Evolutionary conservation across 2,329 filamentous ascomycete species (phyloP), one percentile per base, ranked within the genome.

Genomic region (Aureobasidium sp.): DNA sequence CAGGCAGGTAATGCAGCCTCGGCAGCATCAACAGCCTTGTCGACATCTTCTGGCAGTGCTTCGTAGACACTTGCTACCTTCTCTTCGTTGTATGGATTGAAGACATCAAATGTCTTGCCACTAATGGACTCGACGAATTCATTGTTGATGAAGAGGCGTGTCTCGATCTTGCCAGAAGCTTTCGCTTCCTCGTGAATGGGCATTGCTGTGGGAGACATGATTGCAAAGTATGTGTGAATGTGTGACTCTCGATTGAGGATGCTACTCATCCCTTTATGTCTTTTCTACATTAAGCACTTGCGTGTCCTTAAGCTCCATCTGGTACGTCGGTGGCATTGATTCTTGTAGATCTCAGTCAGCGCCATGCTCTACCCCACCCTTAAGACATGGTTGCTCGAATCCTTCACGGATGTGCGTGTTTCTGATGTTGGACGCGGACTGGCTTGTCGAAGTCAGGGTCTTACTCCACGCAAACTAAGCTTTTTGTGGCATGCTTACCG

Each of bases 1-100:
- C 62, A 64, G 4, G 57, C 76, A 63, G 83, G 83, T 71, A 91
- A 85, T 2, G 89, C 89, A 66, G 80, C 80, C 57, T 86, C 82
- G 41, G 89, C 89, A 3, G 88, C 86, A 34, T 80, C 77, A 20
- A 91, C 88, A 15, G 89, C 89, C 10, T 74, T 76, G 72, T 91
- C 85, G 60, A 91, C 83, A 74, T 91, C 88, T 23, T 84, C 80
- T 0, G 79, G 74, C 17, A 58, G 39, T n/a, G 65, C 65, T 27
- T 68, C 64, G 39, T 68, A 67, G 20, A 83, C 76, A 37, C 34
- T 37, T 37, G 34, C 34, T 37, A 37, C 34, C 34, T 37, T 37
- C 2, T 76, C 76, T 58, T 76, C 77, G 67, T 82, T 77, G 55
- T 75, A 78, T 10, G 82, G 81, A 65, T 79, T 82, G 71, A 74